These are phyloP conservation scores for Boletus speciosus DNA, from an alignment of 768 basidiomycete genomes.

Conservation along the genomic window DNA sequence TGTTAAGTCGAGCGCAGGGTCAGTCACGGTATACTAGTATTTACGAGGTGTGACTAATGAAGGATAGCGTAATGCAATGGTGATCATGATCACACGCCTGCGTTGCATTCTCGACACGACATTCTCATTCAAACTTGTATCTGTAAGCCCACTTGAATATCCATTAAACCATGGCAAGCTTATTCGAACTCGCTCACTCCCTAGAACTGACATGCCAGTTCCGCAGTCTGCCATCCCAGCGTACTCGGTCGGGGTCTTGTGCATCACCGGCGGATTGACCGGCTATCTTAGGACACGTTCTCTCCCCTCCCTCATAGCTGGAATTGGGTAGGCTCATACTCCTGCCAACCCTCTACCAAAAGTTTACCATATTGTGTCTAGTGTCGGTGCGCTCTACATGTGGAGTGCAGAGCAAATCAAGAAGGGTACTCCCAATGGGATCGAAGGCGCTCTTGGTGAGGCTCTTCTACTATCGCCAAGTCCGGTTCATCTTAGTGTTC, in stretches of 20 bases:
- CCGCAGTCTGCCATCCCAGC: slow-evolving; percentile 78
- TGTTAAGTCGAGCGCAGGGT: no score
- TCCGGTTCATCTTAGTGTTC: not conserved
- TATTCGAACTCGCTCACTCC: not conserved
- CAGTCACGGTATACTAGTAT: no score
- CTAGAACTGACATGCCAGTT: slow-evolving; percentile 24
- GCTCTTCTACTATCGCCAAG: not conserved
- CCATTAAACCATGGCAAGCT: slow-evolving; percentile 28
- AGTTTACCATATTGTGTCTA: slow-evolving; percentile 24
- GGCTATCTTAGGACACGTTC: slow-evolving; percentile 72
- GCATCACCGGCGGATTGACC: slow-evolving; percentile 71
- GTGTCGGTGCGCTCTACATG: slow-evolving; percentile 75
- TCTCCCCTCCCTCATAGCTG: slow-evolving; percentile 79
- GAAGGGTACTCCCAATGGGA: slow-evolving; percentile 67
- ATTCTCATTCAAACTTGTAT: not conserved
- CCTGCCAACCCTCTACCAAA: no score
- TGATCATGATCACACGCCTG: slow-evolving; percentile 14
- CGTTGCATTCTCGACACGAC: not conserved
- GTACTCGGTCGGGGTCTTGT: slow-evolving; percentile 71
- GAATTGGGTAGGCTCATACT: slow-evolving; percentile 55
- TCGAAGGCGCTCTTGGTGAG: slow-evolving; percentile 75
- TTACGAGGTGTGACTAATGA: not conserved
- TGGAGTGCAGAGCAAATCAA: slow-evolving; percentile 77
- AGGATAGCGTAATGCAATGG: not conserved
- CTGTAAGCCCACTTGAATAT: slow-evolving; percentile 22